Conservation (phyloP, 352 stramenopile species). For the Globisporangium apiculatum region DNA sequence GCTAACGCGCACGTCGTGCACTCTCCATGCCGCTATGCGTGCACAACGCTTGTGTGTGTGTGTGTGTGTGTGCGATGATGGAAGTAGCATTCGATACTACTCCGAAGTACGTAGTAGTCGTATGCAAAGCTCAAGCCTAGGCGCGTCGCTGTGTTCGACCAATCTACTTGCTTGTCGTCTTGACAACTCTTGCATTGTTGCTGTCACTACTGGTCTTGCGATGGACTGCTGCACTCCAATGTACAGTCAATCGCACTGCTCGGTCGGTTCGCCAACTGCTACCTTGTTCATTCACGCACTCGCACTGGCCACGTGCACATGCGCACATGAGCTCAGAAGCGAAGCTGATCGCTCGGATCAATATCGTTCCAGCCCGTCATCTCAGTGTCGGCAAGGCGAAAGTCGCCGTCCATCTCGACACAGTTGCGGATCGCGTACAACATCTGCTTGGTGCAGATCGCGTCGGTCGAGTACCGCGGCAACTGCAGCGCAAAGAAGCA, state of each 20-base stretch:
- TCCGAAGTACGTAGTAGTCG: no score
- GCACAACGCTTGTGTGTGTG: background rate
- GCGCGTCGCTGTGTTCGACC: no score
- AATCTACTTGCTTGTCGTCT: no score
- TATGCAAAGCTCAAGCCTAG: no score
- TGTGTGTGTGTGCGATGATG: background rate
- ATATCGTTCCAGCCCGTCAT: slow-evolving; percentile 7
- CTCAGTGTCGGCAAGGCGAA: slow-evolving; percentile 75
- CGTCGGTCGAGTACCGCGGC: slow-evolving; percentile 72
- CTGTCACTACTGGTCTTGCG: no score
- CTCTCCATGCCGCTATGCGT: no score
- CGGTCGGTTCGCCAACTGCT: background rate
- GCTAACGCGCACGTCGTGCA: background rate
- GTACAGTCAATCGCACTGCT: background rate
- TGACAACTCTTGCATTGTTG: no score
- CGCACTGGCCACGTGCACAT: background rate
- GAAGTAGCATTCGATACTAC: background rate
- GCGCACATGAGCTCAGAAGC: background rate
- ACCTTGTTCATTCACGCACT: background rate
- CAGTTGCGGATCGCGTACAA: slow-evolving; percentile 85
- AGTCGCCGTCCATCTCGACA: slow-evolving; percentile 87
- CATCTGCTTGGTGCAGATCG: slow-evolving; percentile 55
- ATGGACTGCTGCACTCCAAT: no score
- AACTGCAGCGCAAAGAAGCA: slow-evolving; percentile 84
- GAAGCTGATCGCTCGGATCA: slow-evolving; percentile 6